Evolutionary conservation across 495 filamentous ascomycete species (phyloP).

Genomic region (Neurospora terricola): DNA sequence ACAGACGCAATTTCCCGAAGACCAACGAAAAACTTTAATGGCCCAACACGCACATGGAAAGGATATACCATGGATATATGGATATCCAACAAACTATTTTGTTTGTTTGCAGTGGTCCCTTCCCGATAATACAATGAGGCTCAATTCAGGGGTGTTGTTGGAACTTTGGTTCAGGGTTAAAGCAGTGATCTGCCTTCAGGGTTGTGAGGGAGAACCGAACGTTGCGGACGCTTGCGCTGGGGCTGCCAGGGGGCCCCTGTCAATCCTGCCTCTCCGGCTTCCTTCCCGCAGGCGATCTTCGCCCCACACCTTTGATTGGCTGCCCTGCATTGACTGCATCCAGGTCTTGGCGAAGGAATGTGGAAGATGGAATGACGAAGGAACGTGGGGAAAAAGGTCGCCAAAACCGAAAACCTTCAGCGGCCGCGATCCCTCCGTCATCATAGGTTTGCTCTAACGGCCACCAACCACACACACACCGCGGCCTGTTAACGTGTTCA

Average conservation of each 20-base stretch:
- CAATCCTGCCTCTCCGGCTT: background rate
- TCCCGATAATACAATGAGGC: background rate
- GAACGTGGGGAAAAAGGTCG: background rate
- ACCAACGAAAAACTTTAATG: background rate
- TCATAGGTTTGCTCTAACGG: background rate
- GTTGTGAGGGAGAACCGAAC: background rate
- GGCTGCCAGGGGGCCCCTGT: background rate
- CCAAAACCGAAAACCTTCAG: background rate
- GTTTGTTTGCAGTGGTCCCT: background rate
- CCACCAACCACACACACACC: background rate
- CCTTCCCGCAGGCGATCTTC: background rate
- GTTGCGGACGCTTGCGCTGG: background rate
- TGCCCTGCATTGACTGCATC: background rate
- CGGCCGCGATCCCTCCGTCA: background rate
- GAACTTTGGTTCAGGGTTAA: background rate
- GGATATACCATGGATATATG: background rate
- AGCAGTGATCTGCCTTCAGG: background rate
- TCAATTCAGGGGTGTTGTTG: background rate
- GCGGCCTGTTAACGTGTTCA: background rate
- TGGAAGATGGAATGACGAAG: background rate
- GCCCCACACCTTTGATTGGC: background rate
- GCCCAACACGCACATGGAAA: background rate
- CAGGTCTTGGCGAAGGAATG: background rate
- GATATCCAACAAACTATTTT: background rate
- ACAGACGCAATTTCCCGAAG: background rate